A percentile compares a stretch with the other conserved stretches of the same genome.
These are phyloP conservation scores for Xylaria sp. DNA, from an alignment of 2,329 filamentous ascomycete species.

Conservation along the genomic window DNA sequence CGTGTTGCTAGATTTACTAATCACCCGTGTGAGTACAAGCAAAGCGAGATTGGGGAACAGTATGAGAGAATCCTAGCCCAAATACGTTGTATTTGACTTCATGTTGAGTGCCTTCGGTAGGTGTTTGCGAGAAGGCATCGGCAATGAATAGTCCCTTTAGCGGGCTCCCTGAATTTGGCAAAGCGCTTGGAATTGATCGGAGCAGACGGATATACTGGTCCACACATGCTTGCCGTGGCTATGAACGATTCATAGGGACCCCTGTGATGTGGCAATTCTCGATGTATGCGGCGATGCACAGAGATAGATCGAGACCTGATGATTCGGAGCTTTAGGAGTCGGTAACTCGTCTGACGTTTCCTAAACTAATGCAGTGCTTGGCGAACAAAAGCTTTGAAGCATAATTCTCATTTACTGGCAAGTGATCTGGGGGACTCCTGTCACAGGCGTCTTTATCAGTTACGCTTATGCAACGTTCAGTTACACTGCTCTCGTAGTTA, in stretches of 20 bases:
- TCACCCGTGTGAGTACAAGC: background rate
- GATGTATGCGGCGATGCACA: background rate
- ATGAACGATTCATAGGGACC: background rate
- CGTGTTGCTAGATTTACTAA: slow-evolving; percentile 3
- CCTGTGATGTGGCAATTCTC: slow-evolving; percentile 1
- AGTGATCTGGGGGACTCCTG: background rate
- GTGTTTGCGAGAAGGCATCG: background rate
- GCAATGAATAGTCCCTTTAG: background rate
- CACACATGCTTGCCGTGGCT: background rate
- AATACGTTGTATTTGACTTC: background rate
- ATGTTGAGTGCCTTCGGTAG: background rate
- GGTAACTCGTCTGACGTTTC: slow-evolving; percentile 1
- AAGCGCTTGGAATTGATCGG: background rate
- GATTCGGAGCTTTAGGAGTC: slow-evolving; percentile 1
- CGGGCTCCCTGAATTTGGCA: background rate
- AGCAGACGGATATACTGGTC: background rate
- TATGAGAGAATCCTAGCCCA: background rate
- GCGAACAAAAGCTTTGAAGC: background rate
- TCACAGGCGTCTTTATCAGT: slow-evolving; percentile 7
- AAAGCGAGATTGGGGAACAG: background rate
- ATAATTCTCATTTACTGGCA: slow-evolving; percentile 10
- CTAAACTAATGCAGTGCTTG: background rate
- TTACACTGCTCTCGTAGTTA: slow-evolving; percentile 11
- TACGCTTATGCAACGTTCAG: slow-evolving; percentile 21
- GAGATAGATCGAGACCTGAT: background rate